phyloP scores from a whole-genome alignment of 352 stramenopile genomes.

The Phytophthora ohioensis region DNA sequence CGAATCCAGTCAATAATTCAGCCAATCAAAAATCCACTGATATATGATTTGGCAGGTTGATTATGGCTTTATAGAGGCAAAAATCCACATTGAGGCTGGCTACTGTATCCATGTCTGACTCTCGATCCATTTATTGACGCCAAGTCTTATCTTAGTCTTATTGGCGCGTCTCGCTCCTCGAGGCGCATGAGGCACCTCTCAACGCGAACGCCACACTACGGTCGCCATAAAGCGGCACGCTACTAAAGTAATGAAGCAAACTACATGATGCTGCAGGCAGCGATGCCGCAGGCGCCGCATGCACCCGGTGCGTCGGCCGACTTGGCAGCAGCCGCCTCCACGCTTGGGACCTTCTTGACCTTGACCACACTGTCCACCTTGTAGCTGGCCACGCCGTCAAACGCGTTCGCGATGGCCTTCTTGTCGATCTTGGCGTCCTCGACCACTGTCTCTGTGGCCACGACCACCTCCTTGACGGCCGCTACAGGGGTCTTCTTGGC shows the following conservation, averaged over 20 bases:
- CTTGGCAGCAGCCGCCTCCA: constrained; percentile 30
- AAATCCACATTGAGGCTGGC: constrained; percentile 30
- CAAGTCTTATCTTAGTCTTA: constrained; percentile 3
- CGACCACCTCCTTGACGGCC: constrained; percentile 31
- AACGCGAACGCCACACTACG: neutral
- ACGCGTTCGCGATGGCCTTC: constrained; percentile 40
- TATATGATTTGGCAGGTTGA: constrained; percentile 7
- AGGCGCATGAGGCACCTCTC: constrained; percentile 1
- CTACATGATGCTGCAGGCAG: constrained; percentile 44
- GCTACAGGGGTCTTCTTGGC: constrained; percentile 19
- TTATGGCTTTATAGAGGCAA: constrained; percentile 11
- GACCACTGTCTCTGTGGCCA: constrained; percentile 22
- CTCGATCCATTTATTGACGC: constrained; percentile 5
- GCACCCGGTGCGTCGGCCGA: constrained; percentile 27
- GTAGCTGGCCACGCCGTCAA: constrained; percentile 49
- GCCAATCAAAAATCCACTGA: constrained; percentile 25
- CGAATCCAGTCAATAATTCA: constrained; percentile 5
- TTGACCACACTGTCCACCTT: constrained; percentile 45
- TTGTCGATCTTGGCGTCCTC: constrained; percentile 36
- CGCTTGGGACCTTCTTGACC: constrained; percentile 33
- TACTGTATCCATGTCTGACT: constrained; percentile 12
- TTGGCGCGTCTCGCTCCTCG: constrained; percentile 5
- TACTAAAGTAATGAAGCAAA: constrained; percentile 30
- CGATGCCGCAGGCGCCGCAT: constrained; percentile 42
- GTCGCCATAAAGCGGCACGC: neutral